These are phyloP conservation scores for Ascochyta lentis DNA, from an alignment of 2,329 filamentous ascomycete species.

Conservation along the genomic window DNA sequence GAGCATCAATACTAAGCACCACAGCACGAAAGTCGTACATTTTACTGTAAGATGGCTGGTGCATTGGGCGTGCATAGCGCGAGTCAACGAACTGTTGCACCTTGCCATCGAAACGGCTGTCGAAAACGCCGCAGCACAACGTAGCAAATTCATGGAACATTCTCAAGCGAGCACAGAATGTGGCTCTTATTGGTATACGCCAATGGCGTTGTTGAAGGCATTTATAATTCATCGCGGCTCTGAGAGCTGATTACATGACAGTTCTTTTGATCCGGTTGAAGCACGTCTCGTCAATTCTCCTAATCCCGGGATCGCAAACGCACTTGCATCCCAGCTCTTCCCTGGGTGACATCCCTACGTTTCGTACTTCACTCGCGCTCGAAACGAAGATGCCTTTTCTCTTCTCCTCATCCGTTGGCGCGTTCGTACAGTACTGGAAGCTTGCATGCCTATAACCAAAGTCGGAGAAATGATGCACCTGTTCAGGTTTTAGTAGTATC, in stretches of 20 bases:
- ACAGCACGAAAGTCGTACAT: not conserved
- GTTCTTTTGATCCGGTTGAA: constrained; percentile 12
- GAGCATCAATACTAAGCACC: not conserved
- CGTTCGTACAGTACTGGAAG: constrained; percentile 21
- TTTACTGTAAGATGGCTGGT: not conserved
- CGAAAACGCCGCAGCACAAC: not conserved
- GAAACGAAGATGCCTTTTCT: constrained; percentile 5
- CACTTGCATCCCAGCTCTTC: constrained; percentile 18
- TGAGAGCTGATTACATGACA: not conserved
- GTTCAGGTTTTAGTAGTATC: constrained; percentile 82
- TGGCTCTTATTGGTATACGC: not conserved
- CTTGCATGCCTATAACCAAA: constrained; percentile 78
- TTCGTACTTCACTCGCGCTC: not conserved
- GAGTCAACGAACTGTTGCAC: not conserved
- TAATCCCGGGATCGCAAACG: constrained; percentile 10
- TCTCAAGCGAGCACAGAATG: not conserved
- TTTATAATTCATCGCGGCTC: not conserved
- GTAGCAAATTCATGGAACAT: not conserved
- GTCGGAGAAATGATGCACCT: constrained; percentile 96
- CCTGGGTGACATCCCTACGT: not conserved
- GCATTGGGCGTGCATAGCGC: not conserved
- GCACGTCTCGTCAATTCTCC: constrained; percentile 2
- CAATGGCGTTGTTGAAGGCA: not conserved
- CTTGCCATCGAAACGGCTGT: not conserved
- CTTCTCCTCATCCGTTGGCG: constrained; percentile 10